Evolutionary conservation across 352 stramenopile genomes (phyloP), one percentile per base, ranked within the genome.

Genomic region (Phytophthora cactorum): DNA sequence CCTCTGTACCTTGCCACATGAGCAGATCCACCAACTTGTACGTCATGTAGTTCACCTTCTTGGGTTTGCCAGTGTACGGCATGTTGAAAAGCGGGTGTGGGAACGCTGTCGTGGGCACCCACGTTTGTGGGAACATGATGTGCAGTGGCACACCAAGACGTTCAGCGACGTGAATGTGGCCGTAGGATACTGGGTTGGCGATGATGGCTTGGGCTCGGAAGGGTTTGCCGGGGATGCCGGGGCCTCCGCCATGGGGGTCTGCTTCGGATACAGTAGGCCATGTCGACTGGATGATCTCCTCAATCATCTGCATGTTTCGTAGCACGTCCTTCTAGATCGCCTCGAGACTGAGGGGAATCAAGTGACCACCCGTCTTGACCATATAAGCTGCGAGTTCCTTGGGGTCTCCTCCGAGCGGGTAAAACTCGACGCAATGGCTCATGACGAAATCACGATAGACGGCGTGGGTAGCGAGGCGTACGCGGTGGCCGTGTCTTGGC

Each of bases 171-270:
- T 98, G 90, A 46, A 97, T 86, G 70, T 98, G 92, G 25, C 88
- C 91, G 52, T 97, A 96, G 52, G 79, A 88, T 5, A 96, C 87
- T 3, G 93, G 92, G 66, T 98, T 98, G 17, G 90, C 87, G 71
- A 98, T 98, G 59, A 98, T 97, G 8, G 90, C 91, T 58, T 98
- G 74, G 0, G 91, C 90, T 27, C 81, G 78, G 59, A 97, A 98
- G 1, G 84, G 73, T 15, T 61, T 43, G 2, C 72, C 74, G n/a
- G 50, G 72, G 4, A 65, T 36, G 22, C 54, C 62, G 1, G 62
- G 12, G 27, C 54, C 62, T 12, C 55, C 54, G 44, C 62, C 82
- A 9, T 96, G 74, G 1, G 90, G 90, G 63, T 97, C 88, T 2
- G 77, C 51, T 2, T 71, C 72, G 0, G 84, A 81, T 7, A 90